Percentiles rank a stretch among this genome's conserved stretches.
Evolutionary conservation across 2,329 filamentous ascomycete species (phyloP).

Genomic region (Penicillium sp.): DNA sequence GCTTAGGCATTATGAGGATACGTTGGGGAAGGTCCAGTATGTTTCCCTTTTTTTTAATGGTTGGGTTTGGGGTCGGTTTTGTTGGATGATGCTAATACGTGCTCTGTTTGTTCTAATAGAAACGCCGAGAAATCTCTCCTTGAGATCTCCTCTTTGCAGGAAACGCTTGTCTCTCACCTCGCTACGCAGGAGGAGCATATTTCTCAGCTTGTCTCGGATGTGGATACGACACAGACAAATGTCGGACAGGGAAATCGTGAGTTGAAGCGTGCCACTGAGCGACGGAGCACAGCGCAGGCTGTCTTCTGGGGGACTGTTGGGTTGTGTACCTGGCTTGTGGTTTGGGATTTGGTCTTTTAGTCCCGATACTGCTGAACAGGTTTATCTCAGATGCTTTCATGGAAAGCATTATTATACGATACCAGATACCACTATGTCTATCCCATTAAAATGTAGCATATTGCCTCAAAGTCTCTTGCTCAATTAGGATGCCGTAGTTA

Average conservation of each 20-base stretch:
- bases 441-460: neutral
- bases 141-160: constrained; percentile 91
- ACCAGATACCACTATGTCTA: constrained; percentile 1
- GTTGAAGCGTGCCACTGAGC: constrained; percentile 76
- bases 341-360: constrained; percentile 71
- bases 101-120: constrained; percentile 46
- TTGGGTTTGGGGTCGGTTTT: neutral
- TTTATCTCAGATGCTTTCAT: neutral
- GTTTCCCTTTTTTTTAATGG: constrained; percentile 37
- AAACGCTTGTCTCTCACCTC: constrained; percentile 81
- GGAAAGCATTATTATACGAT: neutral
- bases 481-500: neutral
- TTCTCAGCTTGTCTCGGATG: constrained; percentile 82
- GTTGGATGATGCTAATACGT: neutral
- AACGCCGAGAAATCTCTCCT: constrained; percentile 85
- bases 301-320: constrained; percentile 80
- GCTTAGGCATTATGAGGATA: constrained; percentile 89
- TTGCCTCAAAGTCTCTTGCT: neutral
- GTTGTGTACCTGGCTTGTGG: constrained; percentile 69
- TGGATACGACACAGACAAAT: constrained; percentile 77
- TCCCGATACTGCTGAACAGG: neutral
- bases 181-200: constrained; percentile 85
- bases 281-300: constrained; percentile 69
- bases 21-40: constrained; percentile 90
- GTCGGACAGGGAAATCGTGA: constrained; percentile 87